Conservation (phyloP, 148 eudicot species). For the Gaultheria prostrata region DNA sequence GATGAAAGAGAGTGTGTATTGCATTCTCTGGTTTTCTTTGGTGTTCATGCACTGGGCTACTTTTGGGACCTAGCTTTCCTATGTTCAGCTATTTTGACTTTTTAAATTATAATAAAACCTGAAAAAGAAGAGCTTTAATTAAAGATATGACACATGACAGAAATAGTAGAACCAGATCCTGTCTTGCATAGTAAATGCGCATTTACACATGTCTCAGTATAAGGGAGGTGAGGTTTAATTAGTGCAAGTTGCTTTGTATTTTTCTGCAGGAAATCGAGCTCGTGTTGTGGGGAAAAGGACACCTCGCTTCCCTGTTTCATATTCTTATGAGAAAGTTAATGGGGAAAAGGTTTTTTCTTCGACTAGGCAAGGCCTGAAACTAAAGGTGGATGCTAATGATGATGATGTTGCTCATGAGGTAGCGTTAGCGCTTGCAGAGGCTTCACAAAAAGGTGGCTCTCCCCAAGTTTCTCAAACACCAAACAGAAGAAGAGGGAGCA, state of each 20-base stretch:
- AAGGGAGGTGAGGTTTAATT: slow-evolving; percentile 10
- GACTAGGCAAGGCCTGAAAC: slow-evolving; percentile 55
- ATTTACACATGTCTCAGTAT: not conserved
- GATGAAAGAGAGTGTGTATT: not conserved
- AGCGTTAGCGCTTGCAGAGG: slow-evolving; percentile 88
- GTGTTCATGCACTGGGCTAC: not conserved
- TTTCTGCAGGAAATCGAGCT: slow-evolving; percentile 59
- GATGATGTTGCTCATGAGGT: slow-evolving; percentile 84
- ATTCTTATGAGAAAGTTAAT: slow-evolving; percentile 56
- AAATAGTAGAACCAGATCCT: slow-evolving; percentile 1
- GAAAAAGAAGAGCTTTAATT: not conserved
- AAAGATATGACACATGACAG: slow-evolving; percentile 2
- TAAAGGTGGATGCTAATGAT: slow-evolving; percentile 54
- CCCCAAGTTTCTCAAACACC: slow-evolving; percentile 78
- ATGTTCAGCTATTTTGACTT: not conserved
- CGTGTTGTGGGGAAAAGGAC: slow-evolving; percentile 98
- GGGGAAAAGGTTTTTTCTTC: slow-evolving; percentile 61
- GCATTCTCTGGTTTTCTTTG: slow-evolving; percentile 12
- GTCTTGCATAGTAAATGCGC: not conserved
- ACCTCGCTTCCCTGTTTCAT: slow-evolving; percentile 81
- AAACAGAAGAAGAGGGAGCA: slow-evolving; percentile 46
- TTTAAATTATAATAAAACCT: not conserved
- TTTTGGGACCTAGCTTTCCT: slow-evolving; percentile 5
- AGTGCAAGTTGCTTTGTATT: slow-evolving; percentile 20
- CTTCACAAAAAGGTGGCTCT: slow-evolving; percentile 96